A percentile compares a stretch with the other conserved stretches of the same genome.
phyloP scores from a whole-genome alignment of 2,329 filamentous ascomycete genomes.

The Fusarium lateritium region DNA sequence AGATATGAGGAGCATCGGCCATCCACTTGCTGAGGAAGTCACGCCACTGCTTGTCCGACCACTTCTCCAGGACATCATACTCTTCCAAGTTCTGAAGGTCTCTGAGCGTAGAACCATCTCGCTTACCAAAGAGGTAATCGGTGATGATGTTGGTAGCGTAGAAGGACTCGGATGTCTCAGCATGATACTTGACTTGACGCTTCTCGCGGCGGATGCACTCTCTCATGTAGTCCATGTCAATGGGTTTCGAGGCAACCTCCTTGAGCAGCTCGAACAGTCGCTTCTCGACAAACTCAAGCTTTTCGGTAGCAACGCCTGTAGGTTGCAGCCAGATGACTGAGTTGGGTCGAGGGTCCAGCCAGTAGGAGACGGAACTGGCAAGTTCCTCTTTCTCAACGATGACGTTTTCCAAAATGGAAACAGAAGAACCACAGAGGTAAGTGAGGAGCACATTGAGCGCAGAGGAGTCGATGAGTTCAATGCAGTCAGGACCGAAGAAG shows the following conservation, averaged over 20 bases:
- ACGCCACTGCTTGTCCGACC: constrained; percentile 89
- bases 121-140: constrained; percentile 90
- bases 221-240: constrained; percentile 91
- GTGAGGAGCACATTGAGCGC: constrained; percentile 85
- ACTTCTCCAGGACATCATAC: constrained; percentile 80
- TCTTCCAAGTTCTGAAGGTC: constrained; percentile 70
- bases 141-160: constrained; percentile 90
- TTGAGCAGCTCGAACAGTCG: constrained; percentile 87
- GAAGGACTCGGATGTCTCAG: constrained; percentile 84
- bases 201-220: constrained; percentile 89
- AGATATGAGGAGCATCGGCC: constrained; percentile 86
- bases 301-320: constrained; percentile 88
- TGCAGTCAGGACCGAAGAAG: constrained; percentile 89
- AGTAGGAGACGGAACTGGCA: constrained; percentile 86
- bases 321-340: constrained; percentile 89
- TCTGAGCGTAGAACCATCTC: constrained; percentile 83
- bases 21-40: constrained; percentile 87
- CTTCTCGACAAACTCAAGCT: constrained; percentile 86
- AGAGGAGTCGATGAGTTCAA: constrained; percentile 75
- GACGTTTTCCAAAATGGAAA: constrained; percentile 90
- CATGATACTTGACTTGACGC: constrained; percentile 85
- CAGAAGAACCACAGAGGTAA: constrained; percentile 93
- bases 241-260: constrained; percentile 82
- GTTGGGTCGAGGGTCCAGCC: constrained; percentile 83
- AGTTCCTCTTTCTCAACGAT: constrained; percentile 95